Evolutionary conservation across 202 grass and related monocot genomes (phyloP).

Genomic region (Musa balbisiana): DNA sequence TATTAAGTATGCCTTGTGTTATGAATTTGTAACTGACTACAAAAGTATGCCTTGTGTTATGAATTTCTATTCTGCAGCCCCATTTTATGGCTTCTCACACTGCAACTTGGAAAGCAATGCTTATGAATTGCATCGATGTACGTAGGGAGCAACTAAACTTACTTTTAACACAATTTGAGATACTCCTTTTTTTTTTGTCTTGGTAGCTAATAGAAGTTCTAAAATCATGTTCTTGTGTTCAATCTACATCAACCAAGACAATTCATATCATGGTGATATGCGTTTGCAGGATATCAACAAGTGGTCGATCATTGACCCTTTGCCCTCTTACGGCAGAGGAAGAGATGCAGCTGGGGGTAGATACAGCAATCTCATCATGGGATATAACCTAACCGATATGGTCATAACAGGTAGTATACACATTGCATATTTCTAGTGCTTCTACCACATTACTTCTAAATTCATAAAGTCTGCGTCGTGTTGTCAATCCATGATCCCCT

Average conservation of each 20-base stretch:
- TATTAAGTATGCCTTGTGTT: no score
- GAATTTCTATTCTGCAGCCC: no score
- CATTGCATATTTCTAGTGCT: background rate
- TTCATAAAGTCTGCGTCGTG: no score
- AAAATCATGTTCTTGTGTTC: background rate
- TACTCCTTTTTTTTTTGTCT: no score
- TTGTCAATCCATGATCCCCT: no score
- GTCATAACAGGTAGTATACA: conserved; percentile 54
- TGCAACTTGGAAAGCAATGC: no score
- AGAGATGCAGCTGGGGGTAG: conserved; percentile 26
- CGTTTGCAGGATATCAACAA: conserved; percentile 53
- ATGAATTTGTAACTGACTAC: no score
- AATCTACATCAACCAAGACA: background rate
- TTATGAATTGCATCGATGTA: no score
- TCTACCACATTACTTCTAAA: background rate
- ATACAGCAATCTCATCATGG: conserved; percentile 79
- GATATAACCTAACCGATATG: conserved; percentile 81
- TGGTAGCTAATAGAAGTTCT: no score
- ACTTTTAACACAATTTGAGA: background rate
- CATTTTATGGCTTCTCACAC: no score
- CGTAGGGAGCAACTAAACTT: background rate
- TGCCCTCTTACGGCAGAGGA: conserved; percentile 90
- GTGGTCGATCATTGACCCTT: conserved; percentile 68
- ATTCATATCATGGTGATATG: background rate
- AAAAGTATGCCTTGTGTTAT: no score